A percentile compares a stretch with the other conserved stretches of the same genome.
Conservation (phyloP, 495 filamentous ascomycete genomes). For the Thermothielavioides terrestris region DNA sequence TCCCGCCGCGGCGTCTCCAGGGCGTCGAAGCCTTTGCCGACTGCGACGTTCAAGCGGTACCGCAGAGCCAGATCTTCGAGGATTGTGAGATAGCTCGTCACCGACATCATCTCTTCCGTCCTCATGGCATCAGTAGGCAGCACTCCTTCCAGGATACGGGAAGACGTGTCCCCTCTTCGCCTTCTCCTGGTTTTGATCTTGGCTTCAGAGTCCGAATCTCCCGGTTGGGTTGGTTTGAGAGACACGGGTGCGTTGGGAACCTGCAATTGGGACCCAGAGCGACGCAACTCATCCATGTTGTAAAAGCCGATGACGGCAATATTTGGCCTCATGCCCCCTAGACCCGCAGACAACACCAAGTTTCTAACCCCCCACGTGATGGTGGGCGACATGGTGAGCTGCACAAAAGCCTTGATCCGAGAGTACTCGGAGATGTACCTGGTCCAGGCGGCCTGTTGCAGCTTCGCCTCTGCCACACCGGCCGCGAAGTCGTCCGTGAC, state of each 20-base stretch:
- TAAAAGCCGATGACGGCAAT: constrained; percentile 71
- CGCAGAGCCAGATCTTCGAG: constrained; percentile 73
- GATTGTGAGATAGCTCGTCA: constrained; percentile 68
- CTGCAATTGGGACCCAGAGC: constrained; percentile 31
- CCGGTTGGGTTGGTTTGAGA: constrained; percentile 15
- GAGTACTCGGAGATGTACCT: constrained; percentile 74
- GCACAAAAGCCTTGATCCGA: constrained; percentile 85
- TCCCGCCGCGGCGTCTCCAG: constrained; percentile 59
- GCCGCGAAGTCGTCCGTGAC: constrained; percentile 73
- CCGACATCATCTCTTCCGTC: constrained; percentile 53
- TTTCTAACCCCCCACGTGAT: constrained; percentile 84
- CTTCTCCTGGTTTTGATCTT: constrained; percentile 22
- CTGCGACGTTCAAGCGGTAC: constrained; percentile 74
- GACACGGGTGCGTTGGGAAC: constrained; percentile 26
- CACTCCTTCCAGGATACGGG: constrained; percentile 37
- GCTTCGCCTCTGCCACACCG: constrained; percentile 70
- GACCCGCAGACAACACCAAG: constrained; percentile 67
- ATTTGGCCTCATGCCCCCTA: constrained; percentile 88
- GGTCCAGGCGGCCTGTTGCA: constrained; percentile 74
- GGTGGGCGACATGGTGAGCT: constrained; percentile 70
- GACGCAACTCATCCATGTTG: constrained; percentile 63
- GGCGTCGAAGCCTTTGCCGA: constrained; percentile 73
- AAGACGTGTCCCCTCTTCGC: constrained; percentile 36
- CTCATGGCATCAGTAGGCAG: constrained; percentile 55
- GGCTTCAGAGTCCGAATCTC: constrained; percentile 9